phyloP scores from a whole-genome alignment of 164 flowering plant genomes.

The Kalanchoe fedtschenkoi region DNA sequence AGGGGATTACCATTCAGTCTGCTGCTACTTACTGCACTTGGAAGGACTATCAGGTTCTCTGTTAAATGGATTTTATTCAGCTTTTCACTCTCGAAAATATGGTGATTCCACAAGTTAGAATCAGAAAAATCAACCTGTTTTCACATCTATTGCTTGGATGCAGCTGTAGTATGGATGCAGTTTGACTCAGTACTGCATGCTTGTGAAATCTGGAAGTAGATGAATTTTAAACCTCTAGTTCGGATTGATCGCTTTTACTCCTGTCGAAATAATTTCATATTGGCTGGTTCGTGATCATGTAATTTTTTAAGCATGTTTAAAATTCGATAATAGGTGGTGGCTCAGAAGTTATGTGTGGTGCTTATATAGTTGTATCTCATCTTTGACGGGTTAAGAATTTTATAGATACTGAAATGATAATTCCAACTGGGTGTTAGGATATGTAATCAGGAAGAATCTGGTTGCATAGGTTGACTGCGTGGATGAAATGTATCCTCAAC shows the following conservation, averaged over 20 bases:
- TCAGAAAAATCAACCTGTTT: no score
- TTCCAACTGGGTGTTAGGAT: not conserved
- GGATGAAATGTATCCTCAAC: not conserved
- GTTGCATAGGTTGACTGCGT: not conserved
- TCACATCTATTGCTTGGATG: not conserved
- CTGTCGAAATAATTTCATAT: not conserved
- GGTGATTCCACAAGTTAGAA: no score
- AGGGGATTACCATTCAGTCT: constrained; percentile 93
- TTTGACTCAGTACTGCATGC: not conserved
- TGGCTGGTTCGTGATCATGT: not conserved
- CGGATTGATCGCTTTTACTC: not conserved
- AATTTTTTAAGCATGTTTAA: no score
- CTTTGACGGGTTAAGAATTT: not conserved
- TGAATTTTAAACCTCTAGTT: no score
- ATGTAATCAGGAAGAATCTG: not conserved
- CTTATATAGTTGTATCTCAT: not conserved
- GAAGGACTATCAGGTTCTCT: constrained; percentile 73
- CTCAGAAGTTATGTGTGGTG: no score
- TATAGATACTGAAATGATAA: not conserved
- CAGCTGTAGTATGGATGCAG: not conserved
- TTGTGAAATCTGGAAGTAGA: no score
- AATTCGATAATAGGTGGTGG: no score
- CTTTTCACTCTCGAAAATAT: not conserved
- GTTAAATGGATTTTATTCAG: not conserved
- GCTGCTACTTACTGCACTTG: constrained; percentile 98